phyloP scores from a whole-genome alignment of 1,139 yeast species.

The Saccharomyces hybrid region DNA sequence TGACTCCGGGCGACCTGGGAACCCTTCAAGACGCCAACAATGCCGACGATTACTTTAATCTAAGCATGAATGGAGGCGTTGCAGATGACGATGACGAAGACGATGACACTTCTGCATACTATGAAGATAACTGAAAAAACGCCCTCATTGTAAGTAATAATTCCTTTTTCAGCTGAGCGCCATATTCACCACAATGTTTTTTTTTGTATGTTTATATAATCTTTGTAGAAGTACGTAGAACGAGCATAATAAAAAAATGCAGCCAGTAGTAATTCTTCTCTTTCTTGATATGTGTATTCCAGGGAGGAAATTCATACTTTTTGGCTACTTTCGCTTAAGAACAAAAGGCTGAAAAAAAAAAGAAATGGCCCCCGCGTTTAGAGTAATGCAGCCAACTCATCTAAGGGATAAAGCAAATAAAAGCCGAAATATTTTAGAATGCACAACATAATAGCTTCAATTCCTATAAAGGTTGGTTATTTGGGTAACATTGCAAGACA shows the following conservation, averaged over 20 bases:
- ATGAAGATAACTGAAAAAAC: not conserved
- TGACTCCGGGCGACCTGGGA: constrained; percentile 70
- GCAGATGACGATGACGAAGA: constrained; percentile 37
- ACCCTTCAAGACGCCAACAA: constrained; percentile 83
- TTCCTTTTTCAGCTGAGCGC: not conserved
- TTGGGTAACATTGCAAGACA: not conserved
- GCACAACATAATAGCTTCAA: not conserved
- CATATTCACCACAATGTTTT: not conserved
- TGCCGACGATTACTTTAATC: constrained; percentile 78
- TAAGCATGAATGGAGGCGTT: constrained; percentile 48
- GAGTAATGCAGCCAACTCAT: not conserved
- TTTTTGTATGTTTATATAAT: too few species aligned
- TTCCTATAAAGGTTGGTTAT: not conserved
- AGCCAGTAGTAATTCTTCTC: too few species aligned
- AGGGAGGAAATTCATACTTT: not conserved
- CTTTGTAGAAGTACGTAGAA: too few species aligned
- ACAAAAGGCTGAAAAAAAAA: not conserved
- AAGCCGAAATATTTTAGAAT: not conserved
- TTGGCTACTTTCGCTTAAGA: too few species aligned
- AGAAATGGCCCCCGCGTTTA: not conserved
- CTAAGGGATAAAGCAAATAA: not conserved
- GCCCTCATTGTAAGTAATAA: not conserved
- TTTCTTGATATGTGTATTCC: too few species aligned
- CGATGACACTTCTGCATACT: constrained; percentile 16
- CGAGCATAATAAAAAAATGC: too few species aligned